Evolutionary conservation across 495 filamentous ascomycete genomes (phyloP), one percentile per base, ranked within the genome.

Genomic region (Pseudevernia furfuracea): DNA sequence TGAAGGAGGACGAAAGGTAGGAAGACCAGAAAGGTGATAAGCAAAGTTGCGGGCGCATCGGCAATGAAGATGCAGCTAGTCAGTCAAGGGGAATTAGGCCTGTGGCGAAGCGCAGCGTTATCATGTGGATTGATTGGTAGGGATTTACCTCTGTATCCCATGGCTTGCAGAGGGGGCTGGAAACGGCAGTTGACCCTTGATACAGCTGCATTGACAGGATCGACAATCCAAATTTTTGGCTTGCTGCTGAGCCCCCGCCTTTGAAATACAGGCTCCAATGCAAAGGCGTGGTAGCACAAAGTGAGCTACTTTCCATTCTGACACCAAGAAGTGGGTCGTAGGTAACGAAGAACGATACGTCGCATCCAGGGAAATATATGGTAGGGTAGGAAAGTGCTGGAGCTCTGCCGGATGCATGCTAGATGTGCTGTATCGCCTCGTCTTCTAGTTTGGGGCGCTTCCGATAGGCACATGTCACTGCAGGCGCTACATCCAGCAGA

Each of bases 21-120:
- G 48, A 32, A n/a, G 49, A 57, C 49, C 32, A 57, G 61, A 63
- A 56, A 63, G 61, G 43, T 58, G 48, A 59, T 38, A 59, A 41
- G 36, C 36, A 23, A 59, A 23, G n/a, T 59, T 28, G 21, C 21
- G 7, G 57, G 25, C n/a, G 21, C 30, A 34, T 48, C 9, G n/a
- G n/a, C n/a, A n/a, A n/a, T n/a, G n/a, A n/a, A 60, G 38, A 60
- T 8, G n/a, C 37, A 60, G 37, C 58, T 28, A 60, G 34, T 23
- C 12, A 52, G 48, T 52, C 25, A 52, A 52, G 48, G n/a, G 25
- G 12, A 25, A 52, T 30, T 52, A 30, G 23, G 25, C 48, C 46
- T 48, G 46, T 48, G 46, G 25, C n/a, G 21, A 48, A 48, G 46
- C n/a, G n/a, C n/a, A 48, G 46, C 46, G n/a, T 23, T 25, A 48